Conservation (phyloP, 345 rosid genomes). For the Eucalyptus cloeziana region DNA sequence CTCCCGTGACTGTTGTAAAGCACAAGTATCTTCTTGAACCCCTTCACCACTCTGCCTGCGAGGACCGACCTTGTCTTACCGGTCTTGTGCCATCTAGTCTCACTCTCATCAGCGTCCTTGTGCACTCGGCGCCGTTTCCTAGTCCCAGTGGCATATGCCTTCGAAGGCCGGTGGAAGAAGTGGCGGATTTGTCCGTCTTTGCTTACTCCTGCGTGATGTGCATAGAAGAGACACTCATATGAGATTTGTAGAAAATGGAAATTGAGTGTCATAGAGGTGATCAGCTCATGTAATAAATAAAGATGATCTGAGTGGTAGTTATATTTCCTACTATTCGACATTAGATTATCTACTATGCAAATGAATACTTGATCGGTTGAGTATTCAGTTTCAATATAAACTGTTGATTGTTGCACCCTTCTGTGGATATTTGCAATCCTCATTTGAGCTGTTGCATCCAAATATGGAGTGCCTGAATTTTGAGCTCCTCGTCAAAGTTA, state of each 20-base stretch:
- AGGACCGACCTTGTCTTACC: conserved; percentile 76
- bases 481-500: background rate
- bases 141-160: conserved; percentile 92
- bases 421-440: background rate
- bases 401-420: background rate
- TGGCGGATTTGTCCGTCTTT: conserved; percentile 83
- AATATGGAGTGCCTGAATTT: background rate
- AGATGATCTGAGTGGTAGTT: background rate
- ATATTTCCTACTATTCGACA: background rate
- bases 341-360: background rate
- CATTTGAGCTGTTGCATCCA: background rate
- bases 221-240: background rate
- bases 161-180: conserved; percentile 86
- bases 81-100: conserved; percentile 96
- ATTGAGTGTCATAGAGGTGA: too few relatives aligned
- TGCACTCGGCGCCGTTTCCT: conserved; percentile 77
- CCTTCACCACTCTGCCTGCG: conserved; percentile 31
- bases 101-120: conserved; percentile 59
- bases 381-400: background rate
- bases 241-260: background rate
- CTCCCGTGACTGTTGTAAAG: conserved; percentile 86
- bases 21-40: conserved; percentile 82
- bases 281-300: background rate
- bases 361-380: background rate
- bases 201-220: conserved; percentile 48